These are phyloP conservation scores for Chlamydomonas urium DNA, from an alignment of 139 green algal species.

Conservation along the genomic window DNA sequence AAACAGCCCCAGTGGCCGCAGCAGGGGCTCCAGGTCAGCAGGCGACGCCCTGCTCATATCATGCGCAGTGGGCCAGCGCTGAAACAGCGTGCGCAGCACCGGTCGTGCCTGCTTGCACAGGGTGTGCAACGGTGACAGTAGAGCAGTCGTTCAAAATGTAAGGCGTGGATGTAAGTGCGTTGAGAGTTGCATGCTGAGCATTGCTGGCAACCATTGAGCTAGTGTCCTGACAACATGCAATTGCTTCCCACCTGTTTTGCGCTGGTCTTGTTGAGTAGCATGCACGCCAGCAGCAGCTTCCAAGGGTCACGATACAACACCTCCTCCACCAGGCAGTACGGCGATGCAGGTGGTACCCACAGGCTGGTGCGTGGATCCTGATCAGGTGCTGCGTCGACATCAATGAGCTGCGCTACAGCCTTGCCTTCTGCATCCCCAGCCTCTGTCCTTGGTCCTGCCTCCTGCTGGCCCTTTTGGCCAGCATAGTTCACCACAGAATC, in stretches of 20 bases:
- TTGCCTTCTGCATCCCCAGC: too few species aligned
- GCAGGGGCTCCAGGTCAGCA: constrained; percentile 37
- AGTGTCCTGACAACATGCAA: too few species aligned
- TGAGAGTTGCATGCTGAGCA: too few species aligned
- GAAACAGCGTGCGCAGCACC: constrained; percentile 2
- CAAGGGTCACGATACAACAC: constrained; percentile 84
- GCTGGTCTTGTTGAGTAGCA: constrained; percentile 70
- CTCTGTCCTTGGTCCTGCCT: too few species aligned
- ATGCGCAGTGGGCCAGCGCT: constrained; percentile 1
- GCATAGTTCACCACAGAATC: too few species aligned
- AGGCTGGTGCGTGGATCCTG: too few species aligned
- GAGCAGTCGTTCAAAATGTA: background rate
- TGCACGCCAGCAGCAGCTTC: constrained; percentile 77
- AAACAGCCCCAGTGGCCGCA: constrained; percentile 79
- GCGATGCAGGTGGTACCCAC: constrained; percentile 26
- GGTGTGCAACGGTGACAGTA: background rate
- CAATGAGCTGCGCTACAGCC: too few species aligned
- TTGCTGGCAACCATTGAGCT: too few species aligned
- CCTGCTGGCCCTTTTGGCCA: too few species aligned
- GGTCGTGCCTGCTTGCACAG: constrained; percentile 4
- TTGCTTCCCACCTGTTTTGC: constrained; percentile 56
- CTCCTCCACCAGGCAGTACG: constrained; percentile 25
- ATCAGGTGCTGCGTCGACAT: too few species aligned
- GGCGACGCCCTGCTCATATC: background rate
- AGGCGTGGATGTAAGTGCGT: too few species aligned